These are phyloP conservation scores for Phytophthora parvispora DNA, from an alignment of 352 stramenopile genomes.

Conservation along the genomic window DNA sequence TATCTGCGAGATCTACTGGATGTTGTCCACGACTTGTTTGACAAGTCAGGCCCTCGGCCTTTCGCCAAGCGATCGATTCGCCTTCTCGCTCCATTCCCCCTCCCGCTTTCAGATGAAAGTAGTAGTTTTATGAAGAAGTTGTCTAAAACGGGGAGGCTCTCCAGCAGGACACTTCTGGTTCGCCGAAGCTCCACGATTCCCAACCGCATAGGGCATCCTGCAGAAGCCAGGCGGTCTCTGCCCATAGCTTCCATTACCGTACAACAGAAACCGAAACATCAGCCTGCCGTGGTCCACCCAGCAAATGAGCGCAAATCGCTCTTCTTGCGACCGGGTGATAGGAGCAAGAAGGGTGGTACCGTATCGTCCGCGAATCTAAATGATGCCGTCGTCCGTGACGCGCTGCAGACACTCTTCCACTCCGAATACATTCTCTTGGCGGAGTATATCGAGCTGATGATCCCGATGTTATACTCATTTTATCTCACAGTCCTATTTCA, in stretches of 20 bases:
- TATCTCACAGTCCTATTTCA: constrained; percentile 22
- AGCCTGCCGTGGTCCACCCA: neutral
- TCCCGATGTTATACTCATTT: constrained; percentile 28
- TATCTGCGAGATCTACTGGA: constrained; percentile 3
- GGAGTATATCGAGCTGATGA: constrained; percentile 38
- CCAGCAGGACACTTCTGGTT: neutral
- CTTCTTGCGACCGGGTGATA: neutral
- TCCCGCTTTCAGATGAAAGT: constrained; percentile 8
- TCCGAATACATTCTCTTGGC: constrained; percentile 33
- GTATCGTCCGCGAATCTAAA: neutral
- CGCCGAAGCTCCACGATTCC: neutral
- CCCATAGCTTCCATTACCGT: constrained; percentile 5
- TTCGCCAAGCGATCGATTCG: neutral
- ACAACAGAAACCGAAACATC: constrained; percentile 7
- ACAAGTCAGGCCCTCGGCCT: constrained; percentile 1
- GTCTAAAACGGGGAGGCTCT: constrained; percentile 3
- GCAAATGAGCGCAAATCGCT: neutral
- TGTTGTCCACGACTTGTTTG: neutral
- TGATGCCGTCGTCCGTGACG: constrained; percentile 5
- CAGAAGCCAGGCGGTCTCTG: neutral
- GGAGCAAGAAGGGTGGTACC: neutral
- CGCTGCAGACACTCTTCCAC: constrained; percentile 28
- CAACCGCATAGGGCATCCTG: neutral
- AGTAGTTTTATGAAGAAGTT: constrained; percentile 5
- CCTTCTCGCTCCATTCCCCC: constrained; percentile 6